Conservation (phyloP, 208 protist species). For the Crithidia expoeki region DNA sequence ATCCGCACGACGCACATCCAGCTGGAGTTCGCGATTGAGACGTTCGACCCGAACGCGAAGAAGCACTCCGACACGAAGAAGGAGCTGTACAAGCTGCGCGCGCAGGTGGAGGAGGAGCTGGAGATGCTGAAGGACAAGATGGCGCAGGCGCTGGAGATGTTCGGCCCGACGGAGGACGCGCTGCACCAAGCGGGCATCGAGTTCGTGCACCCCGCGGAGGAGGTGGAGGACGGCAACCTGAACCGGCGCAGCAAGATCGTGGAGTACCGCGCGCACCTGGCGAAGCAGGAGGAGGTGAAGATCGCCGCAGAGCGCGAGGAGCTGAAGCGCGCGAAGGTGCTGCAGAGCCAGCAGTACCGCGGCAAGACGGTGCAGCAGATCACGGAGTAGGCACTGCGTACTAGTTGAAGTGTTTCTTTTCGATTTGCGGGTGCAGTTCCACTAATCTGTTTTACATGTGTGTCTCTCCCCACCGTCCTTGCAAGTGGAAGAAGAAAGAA, state of each 20-base stretch:
- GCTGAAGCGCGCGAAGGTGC: conserved; percentile 72
- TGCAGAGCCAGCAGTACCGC: conserved; percentile 30
- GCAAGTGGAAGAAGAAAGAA: too few relatives aligned
- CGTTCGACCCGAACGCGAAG: conserved; percentile 82
- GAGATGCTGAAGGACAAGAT: conserved; percentile 79
- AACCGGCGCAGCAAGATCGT: conserved; percentile 84
- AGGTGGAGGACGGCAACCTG: conserved; percentile 81
- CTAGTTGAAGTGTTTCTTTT: too few relatives aligned
- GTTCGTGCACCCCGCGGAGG: conserved; percentile 73
- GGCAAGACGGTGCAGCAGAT: conserved; percentile 33
- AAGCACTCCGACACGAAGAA: conserved; percentile 82
- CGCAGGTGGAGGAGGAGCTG: not conserved
- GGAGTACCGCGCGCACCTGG: conserved; percentile 81
- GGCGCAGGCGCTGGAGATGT: conserved; percentile 52
- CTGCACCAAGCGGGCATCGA: conserved; percentile 70
- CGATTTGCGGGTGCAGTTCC: too few relatives aligned
- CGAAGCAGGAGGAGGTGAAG: conserved; percentile 88
- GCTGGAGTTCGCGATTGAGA: conserved; percentile 84
- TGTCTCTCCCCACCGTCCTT: too few relatives aligned
- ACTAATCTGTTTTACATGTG: too few relatives aligned
- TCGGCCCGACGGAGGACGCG: conserved; percentile 15
- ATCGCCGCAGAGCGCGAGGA: conserved; percentile 88
- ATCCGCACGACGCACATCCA: conserved; percentile 80
- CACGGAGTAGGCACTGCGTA: conserved; percentile 29
- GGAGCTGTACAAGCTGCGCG: conserved; percentile 75